Percentiles rank a stretch among this genome's conserved stretches.
phyloP scores from a whole-genome alignment of 495 filamentous ascomycete species.

The Penicillium nucicola region DNA sequence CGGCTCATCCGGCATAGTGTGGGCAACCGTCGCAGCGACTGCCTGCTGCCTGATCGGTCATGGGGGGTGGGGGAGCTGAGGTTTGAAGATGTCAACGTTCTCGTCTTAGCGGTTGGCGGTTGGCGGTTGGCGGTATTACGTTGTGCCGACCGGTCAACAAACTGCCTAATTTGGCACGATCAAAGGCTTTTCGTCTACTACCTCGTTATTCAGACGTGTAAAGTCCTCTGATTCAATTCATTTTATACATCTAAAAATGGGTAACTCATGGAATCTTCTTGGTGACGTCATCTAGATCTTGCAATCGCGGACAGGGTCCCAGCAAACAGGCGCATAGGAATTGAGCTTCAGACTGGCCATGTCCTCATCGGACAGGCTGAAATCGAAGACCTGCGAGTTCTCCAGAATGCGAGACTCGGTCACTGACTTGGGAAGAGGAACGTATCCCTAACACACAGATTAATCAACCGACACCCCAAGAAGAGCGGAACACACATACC shows the following conservation, averaged over 20 bases:
- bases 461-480: slow-evolving; percentile 32
- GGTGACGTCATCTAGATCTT: slow-evolving; percentile 17
- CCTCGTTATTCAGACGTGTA: no score
- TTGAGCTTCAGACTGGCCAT: slow-evolving; percentile 54
- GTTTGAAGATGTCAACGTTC: background rate
- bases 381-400: slow-evolving; percentile 79
- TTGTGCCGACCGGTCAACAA: slow-evolving; percentile 34
- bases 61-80: slow-evolving; percentile 10
- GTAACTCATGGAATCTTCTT: slow-evolving; percentile 12
- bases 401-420: slow-evolving; percentile 60
- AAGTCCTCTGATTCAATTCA: no score
- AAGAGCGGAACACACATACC: slow-evolving; percentile 30
- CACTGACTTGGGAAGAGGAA: slow-evolving; percentile 62
- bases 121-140: slow-evolving; percentile 29
- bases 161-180: slow-evolving; percentile 18
- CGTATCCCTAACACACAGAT: slow-evolving; percentile 60
- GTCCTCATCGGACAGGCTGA: slow-evolving; percentile 63
- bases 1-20: slow-evolving; percentile 37
- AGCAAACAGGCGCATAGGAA: slow-evolving; percentile 61
- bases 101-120: background rate
- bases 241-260: no score
- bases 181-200: slow-evolving; percentile 4
- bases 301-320: slow-evolving; percentile 64
- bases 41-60: slow-evolving; percentile 13
- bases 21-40: slow-evolving; percentile 19